Conservation (phyloP, 768 basidiomycete species). For the Postia placenta region DNA sequence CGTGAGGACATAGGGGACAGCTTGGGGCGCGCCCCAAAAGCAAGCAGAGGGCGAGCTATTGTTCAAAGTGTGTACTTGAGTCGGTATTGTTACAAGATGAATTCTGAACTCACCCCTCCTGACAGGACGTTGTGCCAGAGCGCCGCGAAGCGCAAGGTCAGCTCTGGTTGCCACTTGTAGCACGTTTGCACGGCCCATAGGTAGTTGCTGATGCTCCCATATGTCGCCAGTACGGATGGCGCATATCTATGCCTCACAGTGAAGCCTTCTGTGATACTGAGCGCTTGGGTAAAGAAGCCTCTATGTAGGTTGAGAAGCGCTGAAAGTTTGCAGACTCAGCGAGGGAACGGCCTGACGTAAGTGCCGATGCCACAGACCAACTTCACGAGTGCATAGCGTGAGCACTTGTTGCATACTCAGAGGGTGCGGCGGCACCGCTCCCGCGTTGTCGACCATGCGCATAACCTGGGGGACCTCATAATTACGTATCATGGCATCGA, state of each 20-base stretch:
- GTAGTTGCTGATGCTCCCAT: slow-evolving; percentile 50
- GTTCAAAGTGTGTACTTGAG: no score
- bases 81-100: no score
- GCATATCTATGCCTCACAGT: slow-evolving; percentile 57
- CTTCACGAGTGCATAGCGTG: slow-evolving; percentile 54
- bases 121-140: slow-evolving; percentile 76
- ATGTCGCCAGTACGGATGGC: slow-evolving; percentile 67
- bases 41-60: slow-evolving; percentile 54
- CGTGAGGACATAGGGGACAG: slow-evolving; percentile 50
- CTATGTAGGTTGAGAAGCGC: slow-evolving; percentile 65
- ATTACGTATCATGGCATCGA: slow-evolving; percentile 51
- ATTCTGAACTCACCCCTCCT: slow-evolving; percentile 46
- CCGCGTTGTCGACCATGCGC: slow-evolving; percentile 22
- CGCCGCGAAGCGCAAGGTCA: slow-evolving; percentile 60
- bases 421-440: slow-evolving; percentile 38
- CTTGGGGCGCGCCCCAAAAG: slow-evolving; percentile 59
- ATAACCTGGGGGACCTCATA: slow-evolving; percentile 40
- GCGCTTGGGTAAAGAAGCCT: slow-evolving; percentile 59
- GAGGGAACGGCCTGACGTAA: not conserved
- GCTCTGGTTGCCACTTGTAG: slow-evolving; percentile 50
- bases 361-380: slow-evolving; percentile 36
- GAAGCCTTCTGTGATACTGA: slow-evolving; percentile 47
- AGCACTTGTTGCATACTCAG: slow-evolving; percentile 61
- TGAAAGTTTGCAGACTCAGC: slow-evolving; percentile 18
- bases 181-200: slow-evolving; percentile 52